These are phyloP conservation scores for Vaucheria bursata DNA, from an alignment of 352 stramenopile genomes.

Conservation along the genomic window DNA sequence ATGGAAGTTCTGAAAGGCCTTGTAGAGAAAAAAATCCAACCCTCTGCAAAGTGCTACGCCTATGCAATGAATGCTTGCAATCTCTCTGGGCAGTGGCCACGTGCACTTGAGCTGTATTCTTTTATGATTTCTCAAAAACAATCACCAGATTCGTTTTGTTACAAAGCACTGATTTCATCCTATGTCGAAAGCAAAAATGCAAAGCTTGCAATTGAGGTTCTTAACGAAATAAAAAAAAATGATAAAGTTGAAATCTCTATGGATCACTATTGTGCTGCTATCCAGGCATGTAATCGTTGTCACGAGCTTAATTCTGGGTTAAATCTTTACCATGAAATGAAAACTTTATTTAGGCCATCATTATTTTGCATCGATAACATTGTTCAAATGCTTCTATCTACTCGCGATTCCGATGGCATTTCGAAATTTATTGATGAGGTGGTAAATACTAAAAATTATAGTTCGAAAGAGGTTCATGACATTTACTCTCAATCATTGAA, in stretches of 20 bases:
- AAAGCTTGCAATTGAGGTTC: conserved; percentile 13
- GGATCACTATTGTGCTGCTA: not conserved
- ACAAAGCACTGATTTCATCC: conserved; percentile 16
- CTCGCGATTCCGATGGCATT: not conserved
- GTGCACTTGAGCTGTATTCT: not conserved
- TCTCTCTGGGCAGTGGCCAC: not conserved
- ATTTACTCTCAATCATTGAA: conserved; percentile 22
- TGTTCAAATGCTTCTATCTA: not conserved
- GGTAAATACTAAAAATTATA: not conserved
- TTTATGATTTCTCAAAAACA: not conserved
- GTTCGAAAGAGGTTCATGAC: not conserved
- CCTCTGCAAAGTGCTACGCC: not conserved
- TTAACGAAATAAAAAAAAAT: conserved; percentile 6
- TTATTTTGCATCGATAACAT: not conserved
- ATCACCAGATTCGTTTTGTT: not conserved
- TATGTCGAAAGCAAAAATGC: conserved; percentile 20
- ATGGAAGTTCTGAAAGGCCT: not conserved
- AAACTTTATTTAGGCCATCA: too few species aligned
- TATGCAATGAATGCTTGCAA: not conserved
- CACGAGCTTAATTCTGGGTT: not conserved
- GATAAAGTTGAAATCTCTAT: not conserved
- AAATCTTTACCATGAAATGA: not conserved
- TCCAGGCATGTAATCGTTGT: not conserved
- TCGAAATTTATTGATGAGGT: not conserved
- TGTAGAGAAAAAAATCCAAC: not conserved